Base-by-base conservation (phyloP, 805 yeast genomes). In the Cyberlindnera amylophila region DNA sequence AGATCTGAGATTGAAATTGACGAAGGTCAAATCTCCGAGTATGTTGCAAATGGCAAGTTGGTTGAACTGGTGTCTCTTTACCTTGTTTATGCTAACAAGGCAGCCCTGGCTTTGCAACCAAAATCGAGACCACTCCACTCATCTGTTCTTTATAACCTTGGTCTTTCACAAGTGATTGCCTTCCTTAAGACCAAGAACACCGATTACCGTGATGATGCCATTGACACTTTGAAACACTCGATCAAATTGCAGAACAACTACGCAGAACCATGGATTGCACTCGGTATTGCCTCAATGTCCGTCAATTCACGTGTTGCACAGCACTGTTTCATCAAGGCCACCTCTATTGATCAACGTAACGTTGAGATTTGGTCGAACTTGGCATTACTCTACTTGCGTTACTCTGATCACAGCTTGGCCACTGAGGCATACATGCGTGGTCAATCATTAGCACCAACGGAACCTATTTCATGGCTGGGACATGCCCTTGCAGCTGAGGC, bases 321-420 rank as follows among this genome's bases (percentile, higher is more conserved):
- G 63, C 99, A 93, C 64, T 88, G 96, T 60, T 87, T 86, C 54
- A 85, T 93, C 53, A 83, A 86, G 49, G 90, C 97, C 0, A 65
- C 81, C 2, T 71, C 86, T 0, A 63, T 89, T 31, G 82, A 86
- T 36, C 76, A 85, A 6, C 76, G 77, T 40, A 86, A 85, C 42
- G 75, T 82, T 4, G 65, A 66, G 14, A 74, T 81, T 5, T 93
- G 97, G 96, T 73, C 81, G 13, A 86, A 87, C 52, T 66, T 93
- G 44, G 96, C 95, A 0, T 74, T 85, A 6, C 66, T 93, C 28
- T 90, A 86, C 51, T 64, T 91, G 44, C 70, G 75, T 24, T 70
- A 74, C 42, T 80, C 80, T 3, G 98, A 91, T 58, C 52, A 69
- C 7, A 82, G 74, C 28, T 72, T 93, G 32, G 93, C 98, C 0